Evolutionary conservation across 2,329 filamentous ascomycete species (phyloP).

Genomic region (Aspergillus pseudoviridinutans): DNA sequence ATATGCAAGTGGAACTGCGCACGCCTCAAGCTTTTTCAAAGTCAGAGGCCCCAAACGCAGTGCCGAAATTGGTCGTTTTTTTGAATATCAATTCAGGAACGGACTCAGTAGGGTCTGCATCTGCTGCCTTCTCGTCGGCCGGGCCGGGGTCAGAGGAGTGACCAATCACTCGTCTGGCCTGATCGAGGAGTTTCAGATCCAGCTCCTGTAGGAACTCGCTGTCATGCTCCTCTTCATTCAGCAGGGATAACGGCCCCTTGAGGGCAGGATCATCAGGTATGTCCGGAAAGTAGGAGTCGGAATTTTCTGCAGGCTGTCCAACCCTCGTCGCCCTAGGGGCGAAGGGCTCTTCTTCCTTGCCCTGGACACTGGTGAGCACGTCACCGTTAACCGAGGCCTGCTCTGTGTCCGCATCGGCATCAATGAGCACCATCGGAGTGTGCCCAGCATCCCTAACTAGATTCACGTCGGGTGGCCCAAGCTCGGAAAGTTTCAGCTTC

Average conservation of each 20-base stretch:
- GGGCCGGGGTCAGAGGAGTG: conserved; percentile 17
- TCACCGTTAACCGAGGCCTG: conserved; percentile 19
- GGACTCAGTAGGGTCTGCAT: conserved; percentile 23
- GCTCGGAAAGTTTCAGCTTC: conserved; percentile 33
- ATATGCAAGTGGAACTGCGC: no score
- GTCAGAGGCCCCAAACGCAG: conserved; percentile 38
- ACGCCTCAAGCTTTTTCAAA: conserved; percentile 12
- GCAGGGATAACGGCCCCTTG: conserved; percentile 41
- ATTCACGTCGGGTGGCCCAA: conserved; percentile 37
- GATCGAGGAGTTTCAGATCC: conserved; percentile 41
- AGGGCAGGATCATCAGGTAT: conserved; percentile 42
- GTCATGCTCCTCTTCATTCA: conserved; percentile 39
- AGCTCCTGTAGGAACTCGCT: conserved; percentile 39
- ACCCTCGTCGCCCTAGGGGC: conserved; percentile 24
- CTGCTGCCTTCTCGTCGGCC: conserved; percentile 19
- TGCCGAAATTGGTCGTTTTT: conserved; percentile 46
- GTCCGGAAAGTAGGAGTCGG: conserved; percentile 40
- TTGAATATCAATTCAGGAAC: conserved; percentile 41
- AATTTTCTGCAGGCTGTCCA: conserved; percentile 35
- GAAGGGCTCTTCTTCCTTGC: conserved; percentile 27
- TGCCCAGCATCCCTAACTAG: conserved; percentile 41
- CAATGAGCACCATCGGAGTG: conserved; percentile 43
- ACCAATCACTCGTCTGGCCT: conserved; percentile 33
- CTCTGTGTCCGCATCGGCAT: conserved; percentile 28
- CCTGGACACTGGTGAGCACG: conserved; percentile 10